phyloP scores from a whole-genome alignment of 257 asterid genomes.

The Plantago elongata region DNA sequence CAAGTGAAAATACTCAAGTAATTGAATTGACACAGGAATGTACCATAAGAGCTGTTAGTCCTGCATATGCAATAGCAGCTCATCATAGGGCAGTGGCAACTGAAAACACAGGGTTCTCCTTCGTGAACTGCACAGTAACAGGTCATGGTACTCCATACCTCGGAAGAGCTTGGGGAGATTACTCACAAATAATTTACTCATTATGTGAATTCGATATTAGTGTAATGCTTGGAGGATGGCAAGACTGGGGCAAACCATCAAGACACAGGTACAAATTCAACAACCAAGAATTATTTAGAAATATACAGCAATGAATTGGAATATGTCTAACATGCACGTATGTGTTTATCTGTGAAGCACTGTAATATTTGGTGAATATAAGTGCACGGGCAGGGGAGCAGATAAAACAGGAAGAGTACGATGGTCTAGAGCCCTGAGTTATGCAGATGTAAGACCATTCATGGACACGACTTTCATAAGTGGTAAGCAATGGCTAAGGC shows the following conservation, averaged over 20 bases:
- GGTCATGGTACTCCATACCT: conserved; percentile 38
- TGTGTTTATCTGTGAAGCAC: conserved; percentile 31
- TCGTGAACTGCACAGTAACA: conserved; percentile 39
- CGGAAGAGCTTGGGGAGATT: conserved; percentile 84
- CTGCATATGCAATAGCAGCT: conserved; percentile 49
- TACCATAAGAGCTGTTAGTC: conserved; percentile 34
- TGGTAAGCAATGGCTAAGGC: conserved; percentile 50
- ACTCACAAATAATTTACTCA: conserved; percentile 45
- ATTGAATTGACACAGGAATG: conserved; percentile 35
- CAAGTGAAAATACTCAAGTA: not conserved
- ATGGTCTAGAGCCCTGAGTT: conserved; percentile 42
- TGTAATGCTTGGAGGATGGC: conserved; percentile 56
- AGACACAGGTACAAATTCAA: conserved; percentile 30
- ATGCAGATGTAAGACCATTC: conserved; percentile 33
- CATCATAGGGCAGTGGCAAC: conserved; percentile 35
- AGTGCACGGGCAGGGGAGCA: conserved; percentile 58
- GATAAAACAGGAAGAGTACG: conserved; percentile 42
- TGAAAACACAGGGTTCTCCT: conserved; percentile 57
- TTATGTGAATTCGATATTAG: conserved; percentile 30
- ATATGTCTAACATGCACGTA: not conserved
- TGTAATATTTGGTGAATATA: conserved; percentile 48
- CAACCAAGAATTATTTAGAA: not conserved
- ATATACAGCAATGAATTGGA: not conserved
- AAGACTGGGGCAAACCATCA: conserved; percentile 30
- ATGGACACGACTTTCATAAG: conserved; percentile 33